These are phyloP conservation scores for Yarrowia sp. DNA, from an alignment of 805 yeast species.

Conservation along the genomic window DNA sequence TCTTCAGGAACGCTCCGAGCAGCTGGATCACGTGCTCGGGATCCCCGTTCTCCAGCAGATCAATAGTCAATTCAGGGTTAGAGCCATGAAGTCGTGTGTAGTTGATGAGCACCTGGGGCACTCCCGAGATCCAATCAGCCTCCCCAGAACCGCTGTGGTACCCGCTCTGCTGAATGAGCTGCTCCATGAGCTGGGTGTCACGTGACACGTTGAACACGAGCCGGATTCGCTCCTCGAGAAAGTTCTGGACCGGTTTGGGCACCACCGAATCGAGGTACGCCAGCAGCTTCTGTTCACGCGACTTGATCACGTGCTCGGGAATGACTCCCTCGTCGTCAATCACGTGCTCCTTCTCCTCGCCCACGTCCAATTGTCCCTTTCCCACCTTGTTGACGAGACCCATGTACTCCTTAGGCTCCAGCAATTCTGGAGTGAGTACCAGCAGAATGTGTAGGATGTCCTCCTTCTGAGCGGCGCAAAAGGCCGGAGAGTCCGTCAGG, in stretches of 20 bases:
- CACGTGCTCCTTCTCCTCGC: not conserved
- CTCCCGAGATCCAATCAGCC: not conserved
- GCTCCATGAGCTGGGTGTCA: not conserved
- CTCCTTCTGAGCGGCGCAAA: not conserved
- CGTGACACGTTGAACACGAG: conserved; percentile 1
- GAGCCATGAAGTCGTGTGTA: not conserved
- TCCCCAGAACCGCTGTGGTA: not conserved
- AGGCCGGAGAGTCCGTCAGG: not conserved
- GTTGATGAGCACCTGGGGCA: conserved; percentile 3
- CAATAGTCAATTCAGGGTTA: not conserved
- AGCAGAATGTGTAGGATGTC: conserved; percentile 7
- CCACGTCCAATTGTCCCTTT: not conserved
- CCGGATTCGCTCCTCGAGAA: conserved; percentile 13
- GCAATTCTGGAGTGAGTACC: conserved; percentile 19
- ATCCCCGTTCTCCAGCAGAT: not conserved
- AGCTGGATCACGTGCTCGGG: not conserved
- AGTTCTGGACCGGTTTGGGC: not conserved
- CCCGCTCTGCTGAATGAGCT: not conserved
- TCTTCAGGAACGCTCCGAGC: not conserved
- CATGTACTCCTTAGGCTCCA: conserved; percentile 17
- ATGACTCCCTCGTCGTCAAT: not conserved
- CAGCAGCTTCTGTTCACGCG: conserved; percentile 1
- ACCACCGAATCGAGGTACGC: not conserved
- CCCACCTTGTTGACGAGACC: conserved; percentile 3
- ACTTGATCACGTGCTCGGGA: not conserved